Evolutionary conservation across 2,329 filamentous ascomycete genomes (phyloP).

Genomic region (Scorias spongiosa): DNA sequence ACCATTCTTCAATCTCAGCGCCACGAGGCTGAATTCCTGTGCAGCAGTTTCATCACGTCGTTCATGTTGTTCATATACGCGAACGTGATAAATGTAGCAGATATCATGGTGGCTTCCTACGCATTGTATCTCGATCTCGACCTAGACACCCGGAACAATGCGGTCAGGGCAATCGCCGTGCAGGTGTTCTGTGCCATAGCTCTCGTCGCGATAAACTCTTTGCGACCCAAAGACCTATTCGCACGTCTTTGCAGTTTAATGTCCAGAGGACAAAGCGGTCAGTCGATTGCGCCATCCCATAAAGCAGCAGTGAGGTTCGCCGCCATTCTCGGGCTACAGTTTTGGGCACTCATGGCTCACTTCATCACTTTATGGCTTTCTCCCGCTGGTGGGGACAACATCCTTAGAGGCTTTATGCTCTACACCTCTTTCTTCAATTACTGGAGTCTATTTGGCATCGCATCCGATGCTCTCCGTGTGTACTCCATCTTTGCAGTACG

Average conservation of each 20-base stretch:
- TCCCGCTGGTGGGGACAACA: neutral
- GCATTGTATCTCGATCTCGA: neutral
- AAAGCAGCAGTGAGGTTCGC: neutral
- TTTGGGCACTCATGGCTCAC: neutral
- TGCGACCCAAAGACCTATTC: neutral
- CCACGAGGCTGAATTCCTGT: neutral
- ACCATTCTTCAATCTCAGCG: neutral
- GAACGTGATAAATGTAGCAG: neutral
- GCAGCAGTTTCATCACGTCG: neutral
- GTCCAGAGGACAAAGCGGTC: neutral
- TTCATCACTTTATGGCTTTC: neutral
- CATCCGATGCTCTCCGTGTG: too few relatives aligned
- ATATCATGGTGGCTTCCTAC: neutral
- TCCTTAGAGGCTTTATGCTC: neutral
- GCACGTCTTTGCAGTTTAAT: neutral
- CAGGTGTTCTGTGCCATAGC: neutral
- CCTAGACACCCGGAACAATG: neutral
- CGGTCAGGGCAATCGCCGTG: neutral
- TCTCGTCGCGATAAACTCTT: neutral
- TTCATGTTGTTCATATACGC: neutral
- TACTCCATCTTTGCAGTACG: too few relatives aligned
- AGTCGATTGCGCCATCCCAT: neutral
- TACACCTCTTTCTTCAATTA: neutral
- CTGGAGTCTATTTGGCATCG: too few relatives aligned
- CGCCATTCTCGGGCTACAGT: neutral